Percentiles rank a stretch among this genome's conserved stretches.
These are phyloP conservation scores for Claviceps maximensis DNA, from an alignment of 2,329 filamentous ascomycete genomes.

Conservation along the genomic window DNA sequence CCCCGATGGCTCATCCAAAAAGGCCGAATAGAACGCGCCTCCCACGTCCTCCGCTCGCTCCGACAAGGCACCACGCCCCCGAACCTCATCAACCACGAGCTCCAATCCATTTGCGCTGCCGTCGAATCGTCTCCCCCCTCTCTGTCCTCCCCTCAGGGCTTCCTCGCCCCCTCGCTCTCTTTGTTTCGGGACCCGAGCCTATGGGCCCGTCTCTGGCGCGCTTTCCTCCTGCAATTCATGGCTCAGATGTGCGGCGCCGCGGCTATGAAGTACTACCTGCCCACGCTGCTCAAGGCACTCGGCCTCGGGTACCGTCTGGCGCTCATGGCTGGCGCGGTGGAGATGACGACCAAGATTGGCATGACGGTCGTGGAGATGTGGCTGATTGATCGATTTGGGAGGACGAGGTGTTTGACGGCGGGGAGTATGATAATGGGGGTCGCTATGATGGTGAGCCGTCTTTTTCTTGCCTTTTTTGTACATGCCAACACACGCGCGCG, in stretches of 20 bases:
- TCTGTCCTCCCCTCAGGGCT: conserved; percentile 10
- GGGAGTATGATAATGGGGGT: conserved; percentile 40
- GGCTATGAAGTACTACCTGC: conserved; percentile 48
- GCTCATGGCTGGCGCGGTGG: conserved; percentile 40
- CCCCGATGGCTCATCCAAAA: conserved; percentile 46
- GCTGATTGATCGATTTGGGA: conserved; percentile 39
- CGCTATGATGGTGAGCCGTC: conserved; percentile 33
- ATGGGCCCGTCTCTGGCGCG: conserved; percentile 41
- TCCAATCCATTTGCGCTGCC: conserved; percentile 32
- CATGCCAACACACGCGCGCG: no score
- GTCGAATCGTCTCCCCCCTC: conserved; percentile 22
- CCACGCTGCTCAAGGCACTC: conserved; percentile 36
- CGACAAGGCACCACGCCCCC: conserved; percentile 28
- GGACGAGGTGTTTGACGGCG: conserved; percentile 32
- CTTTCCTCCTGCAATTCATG: conserved; percentile 44
- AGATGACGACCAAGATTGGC: conserved; percentile 43
- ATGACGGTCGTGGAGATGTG: conserved; percentile 44
- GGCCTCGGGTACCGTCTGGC: conserved; percentile 34
- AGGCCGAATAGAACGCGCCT: conserved; percentile 28
- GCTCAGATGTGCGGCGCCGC: conserved; percentile 46
- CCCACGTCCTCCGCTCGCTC: conserved; percentile 32
- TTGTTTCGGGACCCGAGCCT: conserved; percentile 35
- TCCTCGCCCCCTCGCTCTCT: conserved; percentile 16
- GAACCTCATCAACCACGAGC: conserved; percentile 26
- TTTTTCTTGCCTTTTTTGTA: no score